A percentile compares a stretch with the other conserved stretches of the same genome.
These are phyloP conservation scores for Lipomyces chichibuensis DNA, from an alignment of 805 yeast species.

Conservation along the genomic window DNA sequence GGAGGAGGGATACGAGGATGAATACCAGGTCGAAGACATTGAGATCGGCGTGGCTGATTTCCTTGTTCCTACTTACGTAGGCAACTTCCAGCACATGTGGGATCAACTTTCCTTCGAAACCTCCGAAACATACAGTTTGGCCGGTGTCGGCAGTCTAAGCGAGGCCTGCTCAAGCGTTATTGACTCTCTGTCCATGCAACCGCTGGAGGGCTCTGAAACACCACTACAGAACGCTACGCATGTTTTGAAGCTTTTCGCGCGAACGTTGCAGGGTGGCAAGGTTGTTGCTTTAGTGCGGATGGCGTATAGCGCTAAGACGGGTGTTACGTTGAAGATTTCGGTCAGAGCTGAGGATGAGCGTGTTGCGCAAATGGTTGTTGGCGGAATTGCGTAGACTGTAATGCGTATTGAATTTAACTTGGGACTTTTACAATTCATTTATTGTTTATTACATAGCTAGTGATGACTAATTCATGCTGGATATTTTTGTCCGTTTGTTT, in stretches of 20 bases:
- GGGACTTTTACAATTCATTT: background rate
- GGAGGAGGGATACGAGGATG: conserved; percentile 89
- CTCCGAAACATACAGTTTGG: conserved; percentile 68
- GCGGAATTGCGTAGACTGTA: conserved; percentile 48
- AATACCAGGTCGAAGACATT: conserved; percentile 85
- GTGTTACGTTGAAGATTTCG: conserved; percentile 52
- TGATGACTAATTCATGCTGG: background rate
- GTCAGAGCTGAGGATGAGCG: conserved; percentile 51
- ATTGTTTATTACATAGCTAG: background rate
- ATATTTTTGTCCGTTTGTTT: background rate
- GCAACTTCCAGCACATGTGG: conserved; percentile 71
- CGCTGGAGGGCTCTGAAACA: conserved; percentile 72
- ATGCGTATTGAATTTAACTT: background rate
- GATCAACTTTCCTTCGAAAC: conserved; percentile 67
- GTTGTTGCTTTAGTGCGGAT: conserved; percentile 51
- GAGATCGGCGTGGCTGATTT: conserved; percentile 79
- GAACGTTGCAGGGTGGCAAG: conserved; percentile 57
- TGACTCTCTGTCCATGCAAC: conserved; percentile 60
- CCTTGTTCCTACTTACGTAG: conserved; percentile 72
- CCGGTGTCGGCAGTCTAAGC: conserved; percentile 51
- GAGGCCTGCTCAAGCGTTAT: conserved; percentile 62
- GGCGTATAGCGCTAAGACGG: conserved; percentile 49
- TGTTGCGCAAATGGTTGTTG: conserved; percentile 56
- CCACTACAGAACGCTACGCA: conserved; percentile 62
- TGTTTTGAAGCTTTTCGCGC: conserved; percentile 79